These are phyloP conservation scores for Adansonia grandidieri DNA, from an alignment of 441 rosid species.

Conservation along the genomic window DNA sequence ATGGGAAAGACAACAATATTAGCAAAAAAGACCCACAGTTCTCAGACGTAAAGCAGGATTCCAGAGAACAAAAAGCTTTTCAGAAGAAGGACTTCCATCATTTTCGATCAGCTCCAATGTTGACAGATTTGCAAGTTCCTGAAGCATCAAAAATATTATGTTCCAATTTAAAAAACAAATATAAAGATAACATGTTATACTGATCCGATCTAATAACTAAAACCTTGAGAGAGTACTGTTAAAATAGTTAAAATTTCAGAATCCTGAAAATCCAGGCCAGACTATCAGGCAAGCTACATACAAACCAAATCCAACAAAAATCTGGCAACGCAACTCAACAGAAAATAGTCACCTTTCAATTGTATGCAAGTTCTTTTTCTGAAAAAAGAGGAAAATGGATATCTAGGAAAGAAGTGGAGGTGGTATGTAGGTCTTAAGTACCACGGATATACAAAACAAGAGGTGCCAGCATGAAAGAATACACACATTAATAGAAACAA, in stretches of 20 bases:
- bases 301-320: conserved; percentile 9
- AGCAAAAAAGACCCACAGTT: conserved; percentile 45
- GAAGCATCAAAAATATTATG: conserved; percentile 35
- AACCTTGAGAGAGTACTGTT: neutral
- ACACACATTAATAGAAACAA: conserved; percentile 1
- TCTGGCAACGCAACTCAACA: conserved; percentile 10
- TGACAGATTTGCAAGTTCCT: conserved; percentile 93
- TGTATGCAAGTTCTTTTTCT: neutral
- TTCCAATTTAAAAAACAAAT: conserved; percentile 18
- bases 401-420: neutral
- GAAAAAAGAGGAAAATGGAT: neutral
- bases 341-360: conserved; percentile 4
- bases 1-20: conserved; percentile 23
- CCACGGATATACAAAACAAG: neutral
- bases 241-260: neutral
- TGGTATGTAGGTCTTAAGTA: neutral
- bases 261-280: neutral
- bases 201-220: neutral
- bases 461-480: neutral
- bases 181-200: neutral
- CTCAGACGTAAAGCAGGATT: conserved; percentile 50
- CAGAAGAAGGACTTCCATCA: conserved; percentile 91
- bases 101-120: conserved; percentile 74
- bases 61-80: conserved; percentile 84
- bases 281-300: conserved; percentile 8